Percentiles rank a stretch among this genome's conserved stretches.
Evolutionary conservation across 78 protist species (phyloP).

Genomic region (Emiliania huxleyi): DNA sequence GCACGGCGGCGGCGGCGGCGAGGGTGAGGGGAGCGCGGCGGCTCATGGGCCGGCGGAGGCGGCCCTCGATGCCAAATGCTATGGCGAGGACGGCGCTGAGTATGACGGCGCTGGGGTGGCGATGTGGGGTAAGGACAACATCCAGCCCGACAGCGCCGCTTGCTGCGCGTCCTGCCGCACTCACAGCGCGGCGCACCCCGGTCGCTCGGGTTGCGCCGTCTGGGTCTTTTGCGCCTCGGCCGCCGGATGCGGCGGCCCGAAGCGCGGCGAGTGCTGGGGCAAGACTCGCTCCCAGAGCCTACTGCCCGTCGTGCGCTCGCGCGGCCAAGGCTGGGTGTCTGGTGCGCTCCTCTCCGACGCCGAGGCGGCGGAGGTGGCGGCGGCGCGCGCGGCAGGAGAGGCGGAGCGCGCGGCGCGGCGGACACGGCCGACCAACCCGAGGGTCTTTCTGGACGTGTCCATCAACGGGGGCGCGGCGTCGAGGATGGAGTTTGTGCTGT

Average conservation of each 20-base stretch:
- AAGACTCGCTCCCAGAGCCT: background rate
- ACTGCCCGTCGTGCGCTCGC: background rate
- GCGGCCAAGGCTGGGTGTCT: background rate
- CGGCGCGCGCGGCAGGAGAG: background rate
- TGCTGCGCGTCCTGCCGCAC: background rate
- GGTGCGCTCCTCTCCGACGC: background rate
- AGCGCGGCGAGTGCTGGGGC: constrained; percentile 27
- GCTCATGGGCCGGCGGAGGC: too few species aligned
- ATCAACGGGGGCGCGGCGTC: background rate
- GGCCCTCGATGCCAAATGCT: too few species aligned
- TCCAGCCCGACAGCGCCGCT: background rate
- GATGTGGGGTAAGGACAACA: background rate
- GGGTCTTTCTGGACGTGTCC: background rate
- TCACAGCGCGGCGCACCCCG: background rate
- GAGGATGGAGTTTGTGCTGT: background rate
- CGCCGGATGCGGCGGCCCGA: background rate
- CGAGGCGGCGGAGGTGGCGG: background rate
- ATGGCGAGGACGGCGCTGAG: background rate
- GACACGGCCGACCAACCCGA: background rate
- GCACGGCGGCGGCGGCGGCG: too few species aligned
- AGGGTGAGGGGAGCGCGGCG: too few species aligned
- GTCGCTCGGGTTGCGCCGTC: background rate
- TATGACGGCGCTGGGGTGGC: background rate
- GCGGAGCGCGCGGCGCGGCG: too few species aligned
- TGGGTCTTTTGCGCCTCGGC: background rate